Base-by-base conservation (phyloP, 2,329 filamentous ascomycete species). In the Fusarium tuaranense region DNA sequence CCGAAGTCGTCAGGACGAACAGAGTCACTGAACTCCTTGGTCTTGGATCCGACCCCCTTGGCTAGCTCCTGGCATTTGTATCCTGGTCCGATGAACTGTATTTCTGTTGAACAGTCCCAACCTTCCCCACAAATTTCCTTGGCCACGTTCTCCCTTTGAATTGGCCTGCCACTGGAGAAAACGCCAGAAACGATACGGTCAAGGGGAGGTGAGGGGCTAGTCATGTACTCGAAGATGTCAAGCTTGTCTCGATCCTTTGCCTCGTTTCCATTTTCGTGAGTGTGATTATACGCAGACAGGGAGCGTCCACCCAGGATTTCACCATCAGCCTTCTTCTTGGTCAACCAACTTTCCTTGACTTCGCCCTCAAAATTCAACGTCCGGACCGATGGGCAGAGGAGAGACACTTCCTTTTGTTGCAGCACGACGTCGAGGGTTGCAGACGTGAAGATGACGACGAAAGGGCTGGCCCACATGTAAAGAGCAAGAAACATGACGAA, bases 381-480 rank as follows among this genome's bases (percentile, higher is more conserved):
- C 14, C 55, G 20, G n/a, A 38, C 30, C 12, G 32, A 38, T 25
- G 30, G 27, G 27, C 48, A 58, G 8, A 38, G 22, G 12, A 25
- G 20, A 58, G 55, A 13, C 14, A 18, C 55, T 12, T 38, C 32
- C 30, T 32, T 53, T 58, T 25, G 55, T 7, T 16, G 14, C 14
- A n/a, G 8, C 1, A 58, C 20, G 14, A 65, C 58, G 5, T 55
- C 55, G 7, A 70, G 68, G 5, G 70, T 68, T 14, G 53, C 64
- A 2, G 68, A 68, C 7, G 70, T 68, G 8, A 70, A 46, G 20
- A 70, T 72, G 14, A 72, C 68, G 32, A 72, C 41, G 2, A 70
- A 63, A 20, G 70, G 70, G 18, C 53, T 72, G 2, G 57, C 39
- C 70, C 63, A 72, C 22, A 70, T 57, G n/a, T 70, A 72, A 20